Base-by-base conservation (phyloP, 768 basidiomycete species). In the Kondoa malvinella region DNA sequence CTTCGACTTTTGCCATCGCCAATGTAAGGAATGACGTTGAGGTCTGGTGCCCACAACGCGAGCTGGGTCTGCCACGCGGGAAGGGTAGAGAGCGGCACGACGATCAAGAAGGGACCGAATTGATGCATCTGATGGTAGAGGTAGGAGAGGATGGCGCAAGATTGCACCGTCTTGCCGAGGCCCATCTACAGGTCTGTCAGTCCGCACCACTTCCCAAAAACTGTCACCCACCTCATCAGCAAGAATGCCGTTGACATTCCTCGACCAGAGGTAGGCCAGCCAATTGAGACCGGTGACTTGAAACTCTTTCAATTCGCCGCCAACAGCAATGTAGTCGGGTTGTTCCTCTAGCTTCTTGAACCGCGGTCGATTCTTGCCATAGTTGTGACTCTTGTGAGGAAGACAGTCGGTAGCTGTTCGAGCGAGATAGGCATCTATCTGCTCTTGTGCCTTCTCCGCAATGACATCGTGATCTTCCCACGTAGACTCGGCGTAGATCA, bases 31-130 rank as follows among this genome's bases (percentile, higher is more conserved):
- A 97, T 88, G 67, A 96, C 90, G 77, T 96, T 95, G 76, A 97
- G 80, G 69, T 91, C 92, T 14, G 95, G 95, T 2, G 92, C 89
- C 95, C 95, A 99, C 17, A 85, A 81, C 56, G 83, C 83, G 77
- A 99, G 95, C 76, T 96, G 92, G 63, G 83, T 84, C 78, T 96
- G 92, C 95, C 95, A 99, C 15, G 95, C 94, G 1, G 92, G 90
- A 73, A 97, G 92, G 4, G 95, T 99, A 4, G 94, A 97, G 4
- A 97, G 82, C 2, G 95, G 95, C 27, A 99, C 95, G 73, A 99
- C 92, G 73, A 97, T 90, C 66, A 97, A 82, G 82, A 92, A 95
- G 3, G 95, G 95, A 0, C 95, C 95, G 77, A 88, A 96, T 77
- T 97, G 94, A 64, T 87, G 83, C 78, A 86, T 80, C 72, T 88